phyloP scores from a whole-genome alignment of 768 basidiomycete genomes.

The Gloeostereum incarnatum region DNA sequence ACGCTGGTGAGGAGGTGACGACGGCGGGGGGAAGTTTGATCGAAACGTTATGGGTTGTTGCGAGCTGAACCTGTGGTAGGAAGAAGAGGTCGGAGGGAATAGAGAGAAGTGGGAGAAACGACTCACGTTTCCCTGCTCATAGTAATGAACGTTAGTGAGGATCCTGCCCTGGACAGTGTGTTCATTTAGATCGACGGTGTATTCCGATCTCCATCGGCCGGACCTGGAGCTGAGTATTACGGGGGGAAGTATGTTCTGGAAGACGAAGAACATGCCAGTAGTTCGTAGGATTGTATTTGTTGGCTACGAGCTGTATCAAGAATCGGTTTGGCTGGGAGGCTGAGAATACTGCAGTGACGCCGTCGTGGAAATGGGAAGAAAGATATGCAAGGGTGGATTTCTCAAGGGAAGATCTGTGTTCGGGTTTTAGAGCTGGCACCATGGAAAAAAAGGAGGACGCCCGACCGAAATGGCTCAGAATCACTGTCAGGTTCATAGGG shows the following conservation, averaged over 20 bases:
- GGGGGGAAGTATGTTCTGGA: neutral
- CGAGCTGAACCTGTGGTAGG: constrained; percentile 71
- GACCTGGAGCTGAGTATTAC: constrained; percentile 45
- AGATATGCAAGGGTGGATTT: constrained; percentile 59
- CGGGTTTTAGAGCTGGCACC: constrained; percentile 1
- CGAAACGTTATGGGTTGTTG: constrained; percentile 60
- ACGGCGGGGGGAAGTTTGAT: constrained; percentile 56
- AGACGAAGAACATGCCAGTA: constrained; percentile 60
- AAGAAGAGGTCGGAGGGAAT: neutral
- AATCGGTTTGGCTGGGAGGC: constrained; percentile 38
- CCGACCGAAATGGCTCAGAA: constrained; percentile 72
- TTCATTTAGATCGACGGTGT: constrained; percentile 58
- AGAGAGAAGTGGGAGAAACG: neutral
- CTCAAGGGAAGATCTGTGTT: constrained; percentile 58
- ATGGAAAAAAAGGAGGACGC: neutral
- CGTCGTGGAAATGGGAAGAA: constrained; percentile 74
- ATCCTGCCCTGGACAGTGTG: constrained; percentile 64
- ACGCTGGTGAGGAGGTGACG: constrained; percentile 34
- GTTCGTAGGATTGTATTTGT: constrained; percentile 91
- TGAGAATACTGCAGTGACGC: constrained; percentile 67
- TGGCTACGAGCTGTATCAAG: constrained; percentile 81
- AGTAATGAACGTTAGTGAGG: constrained; percentile 87
- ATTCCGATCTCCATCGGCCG: constrained; percentile 90
- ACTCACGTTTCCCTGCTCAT: constrained; percentile 91
- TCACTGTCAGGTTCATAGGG: constrained; percentile 50